Evolutionary conservation across 2,329 filamentous ascomycete species (phyloP).

Genomic region (Pyricularia pennisetigena): DNA sequence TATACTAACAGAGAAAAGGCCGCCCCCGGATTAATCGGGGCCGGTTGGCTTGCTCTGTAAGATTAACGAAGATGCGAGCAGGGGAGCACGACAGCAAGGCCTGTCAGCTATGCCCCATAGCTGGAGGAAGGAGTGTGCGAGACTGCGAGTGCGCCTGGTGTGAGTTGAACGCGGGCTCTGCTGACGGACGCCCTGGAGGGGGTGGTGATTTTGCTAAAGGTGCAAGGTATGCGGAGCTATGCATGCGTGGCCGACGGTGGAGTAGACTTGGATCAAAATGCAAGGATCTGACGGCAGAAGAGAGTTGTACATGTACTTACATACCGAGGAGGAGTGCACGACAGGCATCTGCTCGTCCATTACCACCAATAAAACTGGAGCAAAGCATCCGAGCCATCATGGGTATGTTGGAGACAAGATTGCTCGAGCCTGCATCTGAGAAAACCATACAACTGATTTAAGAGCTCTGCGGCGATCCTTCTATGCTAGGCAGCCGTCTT

Average conservation of each 20-base stretch:
- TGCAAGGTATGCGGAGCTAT: background rate
- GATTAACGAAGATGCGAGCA: background rate
- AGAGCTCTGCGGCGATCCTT: background rate
- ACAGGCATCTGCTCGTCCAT: background rate
- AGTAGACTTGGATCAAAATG: background rate
- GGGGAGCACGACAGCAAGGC: background rate
- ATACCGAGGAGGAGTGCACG: background rate
- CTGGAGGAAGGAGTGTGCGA: background rate
- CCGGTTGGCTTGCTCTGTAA: background rate
- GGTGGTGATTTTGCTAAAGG: background rate
- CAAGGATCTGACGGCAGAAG: background rate
- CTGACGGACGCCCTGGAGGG: background rate
- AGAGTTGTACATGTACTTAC: background rate
- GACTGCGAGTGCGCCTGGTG: background rate
- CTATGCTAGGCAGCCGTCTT: background rate
- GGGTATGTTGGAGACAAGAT: conserved; percentile 14
- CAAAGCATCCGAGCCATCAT: conserved; percentile 16
- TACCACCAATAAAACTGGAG: conserved; percentile 14
- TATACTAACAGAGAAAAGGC: background rate
- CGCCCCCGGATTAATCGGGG: background rate
- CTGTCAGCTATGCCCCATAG: background rate
- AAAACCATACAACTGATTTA: background rate
- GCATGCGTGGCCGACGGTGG: background rate
- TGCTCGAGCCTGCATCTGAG: conserved; percentile 9
- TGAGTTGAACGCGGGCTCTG: background rate